Percentiles rank a stretch among this genome's conserved stretches.
Evolutionary conservation across 164 flowering plant genomes (phyloP).

Genomic region (Piper betle): DNA sequence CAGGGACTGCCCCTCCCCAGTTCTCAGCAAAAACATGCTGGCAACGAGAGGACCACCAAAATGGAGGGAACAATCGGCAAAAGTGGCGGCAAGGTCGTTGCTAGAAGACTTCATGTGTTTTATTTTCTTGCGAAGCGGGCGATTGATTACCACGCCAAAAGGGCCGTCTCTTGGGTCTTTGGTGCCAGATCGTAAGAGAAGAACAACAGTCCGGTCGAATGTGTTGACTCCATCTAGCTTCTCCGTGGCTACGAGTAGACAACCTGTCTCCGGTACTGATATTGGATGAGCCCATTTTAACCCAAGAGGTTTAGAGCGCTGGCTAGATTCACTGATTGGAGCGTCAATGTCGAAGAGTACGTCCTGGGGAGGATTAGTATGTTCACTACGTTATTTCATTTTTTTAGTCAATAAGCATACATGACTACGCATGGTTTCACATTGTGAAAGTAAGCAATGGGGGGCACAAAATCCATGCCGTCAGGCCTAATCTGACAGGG

Average conservation of each 20-base stretch:
- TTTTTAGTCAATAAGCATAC: not conserved
- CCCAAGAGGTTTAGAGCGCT: conserved; percentile 41
- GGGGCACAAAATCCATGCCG: too few species aligned
- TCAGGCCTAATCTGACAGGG: too few species aligned
- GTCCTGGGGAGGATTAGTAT: conserved; percentile 20
- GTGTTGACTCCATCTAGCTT: conserved; percentile 70
- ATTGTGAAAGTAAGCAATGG: not conserved
- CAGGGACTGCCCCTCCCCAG: conserved; percentile 20
- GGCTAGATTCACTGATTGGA: conserved; percentile 20
- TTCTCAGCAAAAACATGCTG: conserved; percentile 61
- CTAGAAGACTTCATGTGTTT: conserved; percentile 72
- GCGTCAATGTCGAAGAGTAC: conserved; percentile 24
- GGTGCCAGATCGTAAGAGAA: conserved; percentile 73
- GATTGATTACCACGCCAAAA: conserved; percentile 76
- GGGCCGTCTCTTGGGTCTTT: conserved; percentile 76
- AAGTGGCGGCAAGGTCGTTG: conserved; percentile 57
- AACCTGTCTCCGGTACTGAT: conserved; percentile 73
- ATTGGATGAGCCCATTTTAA: conserved; percentile 97
- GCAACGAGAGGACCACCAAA: conserved; percentile 93
- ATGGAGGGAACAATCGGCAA: conserved; percentile 69
- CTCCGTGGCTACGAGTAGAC: conserved; percentile 87
- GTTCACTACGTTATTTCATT: not conserved
- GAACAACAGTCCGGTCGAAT: conserved; percentile 67
- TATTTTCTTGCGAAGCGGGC: conserved; percentile 73
- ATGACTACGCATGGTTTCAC: not conserved